These are phyloP conservation scores for Pelargonium cotyledonis DNA, from an alignment of 441 rosid genomes.

Conservation along the genomic window DNA sequence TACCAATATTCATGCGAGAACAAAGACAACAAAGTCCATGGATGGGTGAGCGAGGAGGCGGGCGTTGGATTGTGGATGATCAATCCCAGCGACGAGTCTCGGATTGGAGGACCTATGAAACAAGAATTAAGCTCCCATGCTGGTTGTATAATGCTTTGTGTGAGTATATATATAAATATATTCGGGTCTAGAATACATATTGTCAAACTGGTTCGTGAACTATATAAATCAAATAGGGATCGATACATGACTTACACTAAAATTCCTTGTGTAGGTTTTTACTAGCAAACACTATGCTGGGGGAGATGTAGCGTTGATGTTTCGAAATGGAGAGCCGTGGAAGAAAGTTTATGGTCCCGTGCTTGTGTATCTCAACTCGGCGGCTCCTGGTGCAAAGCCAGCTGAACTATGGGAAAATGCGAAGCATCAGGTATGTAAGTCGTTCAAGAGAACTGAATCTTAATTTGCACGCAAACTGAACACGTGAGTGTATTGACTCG, in stretches of 20 bases:
- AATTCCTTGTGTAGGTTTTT: constrained; percentile 37
- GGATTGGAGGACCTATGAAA: constrained; percentile 69
- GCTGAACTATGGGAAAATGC: constrained; percentile 63
- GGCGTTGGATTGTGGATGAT: constrained; percentile 78
- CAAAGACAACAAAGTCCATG: constrained; percentile 60
- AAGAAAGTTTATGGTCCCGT: constrained; percentile 75
- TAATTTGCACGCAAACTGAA: no score
- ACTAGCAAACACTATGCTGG: constrained; percentile 61
- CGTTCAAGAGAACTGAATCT: no score
- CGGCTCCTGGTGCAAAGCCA: constrained; percentile 30
- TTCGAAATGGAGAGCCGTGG: constrained; percentile 55
- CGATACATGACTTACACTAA: background rate
- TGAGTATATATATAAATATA: constrained; percentile 38
- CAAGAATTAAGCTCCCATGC: constrained; percentile 69
- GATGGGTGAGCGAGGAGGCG: constrained; percentile 57
- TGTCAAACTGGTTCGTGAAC: no score
- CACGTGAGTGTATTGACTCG: no score
- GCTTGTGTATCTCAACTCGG: constrained; percentile 59
- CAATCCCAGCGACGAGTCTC: constrained; percentile 61
- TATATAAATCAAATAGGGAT: no score
- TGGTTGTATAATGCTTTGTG: constrained; percentile 65
- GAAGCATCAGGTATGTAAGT: constrained; percentile 41
- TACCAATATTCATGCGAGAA: constrained; percentile 65
- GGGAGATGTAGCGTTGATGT: constrained; percentile 39
- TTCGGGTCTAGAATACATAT: no score